Conservation (phyloP, 257 asterid species). For the Nicotiana paniculata region DNA sequence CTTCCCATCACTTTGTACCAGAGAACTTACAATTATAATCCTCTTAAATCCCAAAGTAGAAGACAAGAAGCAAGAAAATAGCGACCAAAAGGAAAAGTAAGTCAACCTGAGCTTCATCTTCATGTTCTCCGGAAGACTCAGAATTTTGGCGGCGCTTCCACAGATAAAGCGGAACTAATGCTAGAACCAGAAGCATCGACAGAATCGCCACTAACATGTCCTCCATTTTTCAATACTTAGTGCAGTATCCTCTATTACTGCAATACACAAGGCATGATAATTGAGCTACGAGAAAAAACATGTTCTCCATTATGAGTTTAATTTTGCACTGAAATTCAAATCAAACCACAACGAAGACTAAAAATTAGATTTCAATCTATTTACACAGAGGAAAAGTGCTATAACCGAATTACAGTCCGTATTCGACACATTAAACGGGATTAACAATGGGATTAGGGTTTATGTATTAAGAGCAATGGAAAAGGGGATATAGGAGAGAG, state of each 20-base stretch:
- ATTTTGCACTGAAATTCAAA: neutral
- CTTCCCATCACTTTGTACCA: neutral
- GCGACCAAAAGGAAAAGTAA: neutral
- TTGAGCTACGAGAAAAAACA: neutral
- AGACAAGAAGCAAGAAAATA: neutral
- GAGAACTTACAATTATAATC: neutral
- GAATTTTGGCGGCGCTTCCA: slow-evolving; percentile 83
- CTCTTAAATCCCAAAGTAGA: neutral
- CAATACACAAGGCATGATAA: neutral
- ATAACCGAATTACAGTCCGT: neutral
- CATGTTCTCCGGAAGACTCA: slow-evolving; percentile 39
- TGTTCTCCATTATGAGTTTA: too few relatives aligned
- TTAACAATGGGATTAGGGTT: neutral
- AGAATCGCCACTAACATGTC: slow-evolving; percentile 54
- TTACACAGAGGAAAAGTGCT: neutral
- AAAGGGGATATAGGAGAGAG: neutral
- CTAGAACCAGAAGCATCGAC: slow-evolving; percentile 58
- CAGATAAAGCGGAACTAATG: slow-evolving; percentile 72
- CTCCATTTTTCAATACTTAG: slow-evolving; percentile 46
- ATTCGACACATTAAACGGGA: neutral
- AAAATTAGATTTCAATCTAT: neutral
- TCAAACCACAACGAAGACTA: neutral
- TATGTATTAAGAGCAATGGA: neutral
- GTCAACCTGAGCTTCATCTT: slow-evolving; percentile 53
- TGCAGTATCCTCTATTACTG: neutral